Conservation (phyloP, 768 basidiomycete species). For the Hirschioporus abietinus region DNA sequence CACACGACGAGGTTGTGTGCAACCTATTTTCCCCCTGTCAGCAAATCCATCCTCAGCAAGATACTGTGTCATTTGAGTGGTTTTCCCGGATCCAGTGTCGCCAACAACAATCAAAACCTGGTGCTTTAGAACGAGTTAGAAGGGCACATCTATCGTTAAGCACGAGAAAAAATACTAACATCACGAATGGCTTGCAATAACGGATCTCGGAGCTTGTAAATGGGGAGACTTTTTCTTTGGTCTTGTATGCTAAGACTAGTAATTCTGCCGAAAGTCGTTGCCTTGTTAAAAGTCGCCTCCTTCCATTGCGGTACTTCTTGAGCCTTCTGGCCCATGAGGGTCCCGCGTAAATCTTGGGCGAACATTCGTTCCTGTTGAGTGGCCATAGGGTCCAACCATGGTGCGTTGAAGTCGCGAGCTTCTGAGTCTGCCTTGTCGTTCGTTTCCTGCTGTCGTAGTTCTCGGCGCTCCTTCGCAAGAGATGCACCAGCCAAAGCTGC, state of each 20-base stretch:
- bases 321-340: constrained; percentile 77
- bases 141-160: neutral
- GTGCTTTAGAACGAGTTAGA: constrained; percentile 48
- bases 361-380: constrained; percentile 81
- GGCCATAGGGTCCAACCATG: constrained; percentile 99
- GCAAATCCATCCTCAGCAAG: constrained; percentile 93
- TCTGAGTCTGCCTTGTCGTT: constrained; percentile 94
- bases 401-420: constrained; percentile 89
- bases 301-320: constrained; percentile 87
- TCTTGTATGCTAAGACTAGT: constrained; percentile 89
- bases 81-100: constrained; percentile 98
- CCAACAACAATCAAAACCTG: constrained; percentile 98
- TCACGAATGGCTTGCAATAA: constrained; percentile 86
- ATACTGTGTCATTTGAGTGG: constrained; percentile 99
- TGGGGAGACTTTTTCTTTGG: constrained; percentile 85
- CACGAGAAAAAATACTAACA: constrained; percentile 39
- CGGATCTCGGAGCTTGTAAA: constrained; percentile 90
- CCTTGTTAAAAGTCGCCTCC: constrained; percentile 88
- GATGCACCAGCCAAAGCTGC: constrained; percentile 93
- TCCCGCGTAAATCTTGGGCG: constrained; percentile 86
- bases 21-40: constrained; percentile 87
- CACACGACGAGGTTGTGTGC: constrained; percentile 98
- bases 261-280: constrained; percentile 92
- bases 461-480: constrained; percentile 90
- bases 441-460: constrained; percentile 88